Base-by-base conservation (phyloP, 345 rosid species). In the Capsella bursapastoris region DNA sequence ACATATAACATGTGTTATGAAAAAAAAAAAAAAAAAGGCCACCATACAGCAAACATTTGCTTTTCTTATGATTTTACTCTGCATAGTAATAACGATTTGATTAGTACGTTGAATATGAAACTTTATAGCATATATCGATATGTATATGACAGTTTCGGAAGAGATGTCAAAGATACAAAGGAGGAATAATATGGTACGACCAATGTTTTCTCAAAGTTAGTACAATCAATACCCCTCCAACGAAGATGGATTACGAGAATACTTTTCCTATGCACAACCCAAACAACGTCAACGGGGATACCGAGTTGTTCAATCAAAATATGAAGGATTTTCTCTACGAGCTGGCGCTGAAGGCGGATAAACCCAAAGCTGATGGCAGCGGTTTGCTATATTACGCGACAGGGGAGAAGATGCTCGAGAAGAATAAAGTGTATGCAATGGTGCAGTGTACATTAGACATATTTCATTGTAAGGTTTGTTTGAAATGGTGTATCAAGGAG, bases 211-310 rank as follows among this genome's bases (percentile, higher is more conserved):
- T 45, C 3, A 11, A 45, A 6, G 50, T 45, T 2, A 45, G 50
- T 45, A 45, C 50, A 1, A 6, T 45, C 18, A 45, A 45, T n/a
- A 2, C 18, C 15, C 48, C 48, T 44, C 48, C 48, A 44, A 13
- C 48, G 50, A 45, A 45, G 22, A 45, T n/a, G n/a, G 50, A 45
- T n/a, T 45, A 45, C 50, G 50, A 45, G 50, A 45, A 45, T n/a
- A 45, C 50, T 45, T 45, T 14, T 11, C 22, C 18, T n/a, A 45
- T 45, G 18, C 18, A 45, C 22, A 45, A 45, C 50, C 50, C 50
- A n/a, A 45, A n/a, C 2, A 6, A 45, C 8, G 0, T 45, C 18
- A n/a, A n/a, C 7, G 50, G 50, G 50, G 22, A 45, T n/a, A 45
- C 22, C 18, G 0, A 45, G 22, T 14, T 3, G 8, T 45, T 45